Conservation (phyloP, 2,329 filamentous ascomycete genomes). For the Talaromyces sp. region DNA sequence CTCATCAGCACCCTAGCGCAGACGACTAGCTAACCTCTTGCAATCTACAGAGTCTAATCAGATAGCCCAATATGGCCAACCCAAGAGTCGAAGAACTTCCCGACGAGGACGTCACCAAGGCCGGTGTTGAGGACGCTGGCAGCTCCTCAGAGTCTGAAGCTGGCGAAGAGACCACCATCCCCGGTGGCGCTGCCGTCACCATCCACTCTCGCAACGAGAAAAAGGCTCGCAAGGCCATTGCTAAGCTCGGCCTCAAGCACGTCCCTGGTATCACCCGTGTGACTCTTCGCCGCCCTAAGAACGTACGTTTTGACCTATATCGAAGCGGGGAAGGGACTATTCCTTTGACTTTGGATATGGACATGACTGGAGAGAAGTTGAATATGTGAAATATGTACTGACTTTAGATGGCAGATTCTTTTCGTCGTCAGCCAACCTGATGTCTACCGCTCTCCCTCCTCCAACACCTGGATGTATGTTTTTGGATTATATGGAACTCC, state of each 20-base stretch:
- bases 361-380: not conserved
- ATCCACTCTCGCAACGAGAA: slow-evolving; percentile 99
- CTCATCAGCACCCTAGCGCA: not conserved
- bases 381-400: slow-evolving; percentile 3
- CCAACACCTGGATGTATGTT: slow-evolving; percentile 99
- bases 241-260: slow-evolving; percentile 95
- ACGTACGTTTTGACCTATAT: slow-evolving; percentile 58
- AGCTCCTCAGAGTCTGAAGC: slow-evolving; percentile 47
- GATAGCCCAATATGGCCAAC: slow-evolving; percentile 72
- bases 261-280: slow-evolving; percentile 97
- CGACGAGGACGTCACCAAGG: slow-evolving; percentile 80
- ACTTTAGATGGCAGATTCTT: slow-evolving; percentile 63
- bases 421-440: slow-evolving; percentile 99
- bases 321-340: not conserved
- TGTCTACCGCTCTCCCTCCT: slow-evolving; percentile 98
- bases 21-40: not conserved
- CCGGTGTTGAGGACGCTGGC: slow-evolving; percentile 66
- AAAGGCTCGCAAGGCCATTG: slow-evolving; percentile 99
- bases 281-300: slow-evolving; percentile 96
- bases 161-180: slow-evolving; percentile 59
- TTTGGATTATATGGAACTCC: not conserved
- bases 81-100: slow-evolving; percentile 96
- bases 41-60: not conserved
- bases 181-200: slow-evolving; percentile 80
- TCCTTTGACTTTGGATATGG: not conserved